A percentile compares a stretch with the other conserved stretches of the same genome.
Evolutionary conservation across 768 basidiomycete genomes (phyloP).

Genomic region (Cystobasidium ongulense): DNA sequence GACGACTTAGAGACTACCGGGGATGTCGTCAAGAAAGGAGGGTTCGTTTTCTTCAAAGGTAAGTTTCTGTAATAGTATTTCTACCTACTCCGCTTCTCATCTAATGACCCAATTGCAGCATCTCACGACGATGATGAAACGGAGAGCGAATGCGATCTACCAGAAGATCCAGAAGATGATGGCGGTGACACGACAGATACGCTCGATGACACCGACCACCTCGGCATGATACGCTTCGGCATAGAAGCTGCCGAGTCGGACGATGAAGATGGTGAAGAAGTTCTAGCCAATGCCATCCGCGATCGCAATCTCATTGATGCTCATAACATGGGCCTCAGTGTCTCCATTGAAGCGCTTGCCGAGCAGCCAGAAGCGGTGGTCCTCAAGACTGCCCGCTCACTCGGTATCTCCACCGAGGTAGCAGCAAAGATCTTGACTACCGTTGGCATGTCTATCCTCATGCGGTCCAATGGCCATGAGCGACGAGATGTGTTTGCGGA

Average conservation of each 20-base stretch:
- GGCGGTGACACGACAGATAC: conserved; percentile 36
- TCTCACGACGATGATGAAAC: conserved; percentile 14
- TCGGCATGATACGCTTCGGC: conserved; percentile 38
- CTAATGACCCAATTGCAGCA: neutral
- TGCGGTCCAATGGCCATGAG: neutral
- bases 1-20: conserved; percentile 8
- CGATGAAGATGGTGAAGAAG: conserved; percentile 35
- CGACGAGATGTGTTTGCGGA: neutral
- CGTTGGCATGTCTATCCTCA: conserved; percentile 29
- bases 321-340: conserved; percentile 20
- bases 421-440: conserved; percentile 30
- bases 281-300: conserved; percentile 16
- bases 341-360: conserved; percentile 29
- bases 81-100: neutral
- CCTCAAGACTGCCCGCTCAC: conserved; percentile 7
- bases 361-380: conserved; percentile 29
- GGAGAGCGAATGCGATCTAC: conserved; percentile 1
- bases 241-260: conserved; percentile 36
- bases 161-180: conserved; percentile 19
- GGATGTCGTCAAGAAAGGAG: conserved; percentile 25
- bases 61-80: neutral
- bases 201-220: conserved; percentile 34
- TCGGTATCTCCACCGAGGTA: conserved; percentile 24
- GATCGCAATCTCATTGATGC: conserved; percentile 26
- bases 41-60: conserved; percentile 26